phyloP scores from a whole-genome alignment of 352 stramenopile genomes.

The Peronospora belbahrii region DNA sequence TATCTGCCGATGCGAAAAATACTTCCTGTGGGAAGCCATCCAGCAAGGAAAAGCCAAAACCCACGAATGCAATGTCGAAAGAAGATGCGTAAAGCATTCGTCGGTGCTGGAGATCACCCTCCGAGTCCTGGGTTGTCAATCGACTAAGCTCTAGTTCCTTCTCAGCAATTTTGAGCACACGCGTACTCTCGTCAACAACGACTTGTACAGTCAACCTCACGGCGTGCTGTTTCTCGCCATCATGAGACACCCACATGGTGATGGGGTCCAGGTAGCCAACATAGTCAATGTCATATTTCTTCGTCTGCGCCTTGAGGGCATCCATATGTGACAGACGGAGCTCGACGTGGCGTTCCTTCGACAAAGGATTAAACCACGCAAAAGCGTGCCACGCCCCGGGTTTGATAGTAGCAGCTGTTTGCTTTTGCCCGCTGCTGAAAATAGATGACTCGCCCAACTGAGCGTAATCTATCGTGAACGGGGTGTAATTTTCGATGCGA shows the following conservation, averaged over 20 bases:
- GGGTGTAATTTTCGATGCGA: conserved; percentile 85
- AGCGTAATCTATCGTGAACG: conserved; percentile 65
- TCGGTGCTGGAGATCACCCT: conserved; percentile 66
- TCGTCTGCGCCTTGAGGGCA: conserved; percentile 44
- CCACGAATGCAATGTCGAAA: conserved; percentile 72
- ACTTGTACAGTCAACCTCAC: conserved; percentile 72
- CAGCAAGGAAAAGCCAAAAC: conserved; percentile 68
- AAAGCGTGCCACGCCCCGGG: conserved; percentile 71
- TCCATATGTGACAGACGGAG: conserved; percentile 50
- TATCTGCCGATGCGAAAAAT: conserved; percentile 71
- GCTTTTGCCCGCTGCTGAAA: conserved; percentile 52
- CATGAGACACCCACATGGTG: conserved; percentile 40
- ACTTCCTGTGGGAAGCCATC: conserved; percentile 78
- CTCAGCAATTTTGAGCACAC: conserved; percentile 73
- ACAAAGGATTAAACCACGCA: conserved; percentile 76
- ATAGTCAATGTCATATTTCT: conserved; percentile 79
- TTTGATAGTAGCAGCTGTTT: conserved; percentile 43
- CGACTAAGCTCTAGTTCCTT: conserved; percentile 71
- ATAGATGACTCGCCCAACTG: conserved; percentile 63
- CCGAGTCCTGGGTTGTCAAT: conserved; percentile 53
- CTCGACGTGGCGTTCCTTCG: conserved; percentile 76
- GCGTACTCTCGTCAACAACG: conserved; percentile 68
- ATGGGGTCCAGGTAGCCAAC: conserved; percentile 72
- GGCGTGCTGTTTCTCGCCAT: conserved; percentile 38
- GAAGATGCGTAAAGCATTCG: conserved; percentile 77